Evolutionary conservation across 2,329 filamentous ascomycete genomes (phyloP).

Genomic region (Colletotrichum sp.): DNA sequence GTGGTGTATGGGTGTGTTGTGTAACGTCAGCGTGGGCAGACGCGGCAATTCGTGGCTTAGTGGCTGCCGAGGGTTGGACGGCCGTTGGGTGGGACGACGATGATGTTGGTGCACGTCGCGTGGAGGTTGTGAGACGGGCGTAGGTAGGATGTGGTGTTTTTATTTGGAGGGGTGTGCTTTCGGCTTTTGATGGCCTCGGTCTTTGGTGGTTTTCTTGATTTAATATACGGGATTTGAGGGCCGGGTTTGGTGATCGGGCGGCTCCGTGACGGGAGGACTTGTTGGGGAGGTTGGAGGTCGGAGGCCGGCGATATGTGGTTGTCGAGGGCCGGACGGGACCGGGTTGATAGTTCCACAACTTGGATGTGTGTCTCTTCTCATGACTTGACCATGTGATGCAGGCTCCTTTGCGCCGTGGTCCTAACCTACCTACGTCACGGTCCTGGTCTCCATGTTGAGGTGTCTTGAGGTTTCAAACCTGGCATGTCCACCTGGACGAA

Average conservation of each 20-base stretch:
- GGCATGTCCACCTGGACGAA: background rate
- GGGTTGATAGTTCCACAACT: background rate
- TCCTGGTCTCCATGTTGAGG: no score
- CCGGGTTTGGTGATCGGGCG: background rate
- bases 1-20: background rate
- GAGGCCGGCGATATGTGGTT: background rate
- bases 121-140: background rate
- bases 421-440: background rate
- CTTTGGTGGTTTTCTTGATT: background rate
- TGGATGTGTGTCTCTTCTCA: background rate
- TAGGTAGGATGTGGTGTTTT: background rate
- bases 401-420: background rate
- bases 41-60: constrained; percentile 11
- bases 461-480: background rate
- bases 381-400: background rate
- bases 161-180: background rate
- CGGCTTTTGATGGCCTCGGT: background rate
- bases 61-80: background rate
- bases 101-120: background rate
- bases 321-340: background rate
- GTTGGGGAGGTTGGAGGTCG: background rate
- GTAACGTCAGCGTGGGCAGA: constrained; percentile 12
- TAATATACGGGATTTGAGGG: background rate
- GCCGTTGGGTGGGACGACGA: background rate
- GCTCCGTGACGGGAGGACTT: background rate